Percentiles rank a stretch among this genome's conserved stretches.
These are phyloP conservation scores for Kodamaea hsintzibuensis DNA, from an alignment of 805 yeast species.

Conservation along the genomic window DNA sequence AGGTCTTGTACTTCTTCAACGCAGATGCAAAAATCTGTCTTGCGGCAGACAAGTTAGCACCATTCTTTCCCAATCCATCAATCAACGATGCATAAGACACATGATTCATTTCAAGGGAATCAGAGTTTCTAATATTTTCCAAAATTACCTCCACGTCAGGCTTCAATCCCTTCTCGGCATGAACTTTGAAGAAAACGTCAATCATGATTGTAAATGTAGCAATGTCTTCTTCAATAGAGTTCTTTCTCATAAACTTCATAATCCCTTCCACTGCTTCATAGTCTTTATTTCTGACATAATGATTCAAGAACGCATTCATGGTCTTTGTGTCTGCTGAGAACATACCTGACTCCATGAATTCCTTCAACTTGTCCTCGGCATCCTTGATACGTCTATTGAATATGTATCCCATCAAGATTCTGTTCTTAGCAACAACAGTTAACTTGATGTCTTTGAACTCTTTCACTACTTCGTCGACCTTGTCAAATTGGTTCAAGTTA, in stretches of 20 bases:
- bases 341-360: slow-evolving; percentile 33
- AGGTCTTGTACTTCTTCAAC: slow-evolving; percentile 30
- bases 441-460: slow-evolving; percentile 29
- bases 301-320: slow-evolving; percentile 52
- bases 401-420: slow-evolving; percentile 46
- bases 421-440: slow-evolving; percentile 43
- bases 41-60: slow-evolving; percentile 52
- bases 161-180: slow-evolving; percentile 42
- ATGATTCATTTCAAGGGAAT: slow-evolving; percentile 37
- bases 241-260: slow-evolving; percentile 41
- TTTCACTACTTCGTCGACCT: slow-evolving; percentile 43
- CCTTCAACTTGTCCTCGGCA: slow-evolving; percentile 45
- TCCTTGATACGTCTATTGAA: slow-evolving; percentile 39
- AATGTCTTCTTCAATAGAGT: slow-evolving; percentile 52
- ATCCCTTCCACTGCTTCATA: slow-evolving; percentile 52
- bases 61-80: slow-evolving; percentile 51
- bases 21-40: slow-evolving; percentile 47
- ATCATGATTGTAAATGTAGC: slow-evolving; percentile 63
- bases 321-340: slow-evolving; percentile 48
- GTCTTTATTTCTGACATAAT: slow-evolving; percentile 41
- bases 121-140: slow-evolving; percentile 35
- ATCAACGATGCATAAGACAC: slow-evolving; percentile 54
- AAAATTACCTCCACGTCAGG: slow-evolving; percentile 45
- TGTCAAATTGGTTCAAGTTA: slow-evolving; percentile 38
- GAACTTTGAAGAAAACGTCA: slow-evolving; percentile 51